Evolutionary conservation across 495 filamentous ascomycete species (phyloP), one percentile per base, ranked within the genome.

Genomic region (Coniosporium apollinis): DNA sequence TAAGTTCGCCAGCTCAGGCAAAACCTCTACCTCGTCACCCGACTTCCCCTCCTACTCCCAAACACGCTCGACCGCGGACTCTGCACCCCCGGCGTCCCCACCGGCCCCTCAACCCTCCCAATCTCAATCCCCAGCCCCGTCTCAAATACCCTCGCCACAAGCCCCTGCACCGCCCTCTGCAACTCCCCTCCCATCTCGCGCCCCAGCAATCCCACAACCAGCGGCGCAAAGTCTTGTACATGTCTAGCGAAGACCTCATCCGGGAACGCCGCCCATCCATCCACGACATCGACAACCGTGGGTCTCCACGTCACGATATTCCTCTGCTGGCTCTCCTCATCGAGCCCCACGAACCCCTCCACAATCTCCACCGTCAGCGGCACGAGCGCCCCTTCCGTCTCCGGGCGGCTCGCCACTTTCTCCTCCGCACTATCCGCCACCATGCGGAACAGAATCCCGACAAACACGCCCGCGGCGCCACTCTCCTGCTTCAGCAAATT

Each of bases 401-500:
- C 80, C 4, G 61, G 58, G 19, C 82, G 70, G 45, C 72, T 83
- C 38, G 74, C 75, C 38, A 72, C 75, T 30, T 89, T 68, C 56
- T 94, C 89, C 11, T 78, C 74, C 17, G 72, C 65, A 33, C 79
- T 76, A 49, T 99, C 89, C 34, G 79, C 81, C 56, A 93, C 96
- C 89, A 99, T 99, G 17, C 91, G 70, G 51, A 96, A 76, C 15
- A 99, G 57, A 34, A 99, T 99, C 37, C 74, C 74, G 18, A 96
- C 80, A 47, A 96, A 99, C 1, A 91, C 94, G 0, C 81, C 76
- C 8, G 89, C 89, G 48, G 76, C 80, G 28, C 89, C 86, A 39
- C 72, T 80, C 56, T 99, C 89, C 55, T 99, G 89, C 60, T 99
- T 99, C 18, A 99, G 69, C n/a, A 99, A 58, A 50, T 99, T 99